Conservation (phyloP, 164 flowering plant genomes). For the Chloranthus sessilifolius region DNA sequence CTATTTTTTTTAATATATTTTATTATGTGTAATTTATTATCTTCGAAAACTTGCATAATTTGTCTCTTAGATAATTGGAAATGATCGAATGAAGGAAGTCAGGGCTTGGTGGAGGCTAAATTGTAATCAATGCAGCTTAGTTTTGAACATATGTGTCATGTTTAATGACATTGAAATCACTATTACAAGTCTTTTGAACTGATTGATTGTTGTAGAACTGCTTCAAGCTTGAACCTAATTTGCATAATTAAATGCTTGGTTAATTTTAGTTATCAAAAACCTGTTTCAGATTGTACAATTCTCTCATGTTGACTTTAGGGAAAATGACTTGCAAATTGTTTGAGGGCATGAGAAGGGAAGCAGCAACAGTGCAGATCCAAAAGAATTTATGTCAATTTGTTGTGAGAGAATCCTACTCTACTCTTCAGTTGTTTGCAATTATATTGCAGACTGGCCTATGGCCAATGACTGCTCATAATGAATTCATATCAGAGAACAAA, state of each 20-base stretch:
- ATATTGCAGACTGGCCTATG: constrained; percentile 83
- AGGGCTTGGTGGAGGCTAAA: too few relatives aligned
- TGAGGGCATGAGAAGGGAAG: constrained; percentile 69
- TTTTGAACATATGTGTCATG: too few relatives aligned
- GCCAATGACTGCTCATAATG: constrained; percentile 87
- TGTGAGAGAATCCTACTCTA: constrained; percentile 48
- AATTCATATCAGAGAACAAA: constrained; percentile 82
- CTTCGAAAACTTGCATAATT: too few relatives aligned
- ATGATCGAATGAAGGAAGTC: too few relatives aligned
- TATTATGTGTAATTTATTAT: too few relatives aligned
- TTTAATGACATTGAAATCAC: too few relatives aligned
- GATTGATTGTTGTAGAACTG: constrained; percentile 2
- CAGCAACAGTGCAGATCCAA: constrained; percentile 79
- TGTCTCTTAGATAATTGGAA: too few relatives aligned
- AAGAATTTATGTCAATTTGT: constrained; percentile 59
- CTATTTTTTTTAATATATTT: too few relatives aligned
- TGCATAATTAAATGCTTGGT: too few relatives aligned
- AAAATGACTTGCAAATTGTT: constrained; percentile 60
- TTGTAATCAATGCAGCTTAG: too few relatives aligned
- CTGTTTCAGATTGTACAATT: constrained; percentile 2
- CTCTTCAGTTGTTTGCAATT: constrained; percentile 49
- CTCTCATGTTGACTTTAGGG: constrained; percentile 32
- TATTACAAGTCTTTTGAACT: too few relatives aligned
- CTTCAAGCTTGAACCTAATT: constrained; percentile 2
- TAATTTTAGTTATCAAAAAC: background rate